Percentiles rank a stretch among this genome's conserved stretches.
Evolutionary conservation across 2,329 filamentous ascomycete genomes (phyloP).

Genomic region (Macrophomina tecta): DNA sequence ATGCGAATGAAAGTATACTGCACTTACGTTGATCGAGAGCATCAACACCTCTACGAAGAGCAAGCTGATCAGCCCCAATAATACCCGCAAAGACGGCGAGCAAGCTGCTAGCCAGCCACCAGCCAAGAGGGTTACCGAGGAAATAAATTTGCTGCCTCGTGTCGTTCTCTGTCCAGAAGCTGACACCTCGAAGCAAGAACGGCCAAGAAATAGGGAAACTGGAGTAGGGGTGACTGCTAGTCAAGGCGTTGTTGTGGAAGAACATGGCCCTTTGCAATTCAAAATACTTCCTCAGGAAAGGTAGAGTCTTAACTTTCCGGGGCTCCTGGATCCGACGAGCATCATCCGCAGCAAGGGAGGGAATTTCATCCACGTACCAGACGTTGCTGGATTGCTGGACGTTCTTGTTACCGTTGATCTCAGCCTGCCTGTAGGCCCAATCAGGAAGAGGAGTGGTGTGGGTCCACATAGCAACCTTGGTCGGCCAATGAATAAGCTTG

Average conservation of each 20-base stretch:
- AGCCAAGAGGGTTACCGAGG: conserved; percentile 92
- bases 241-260: conserved; percentile 98
- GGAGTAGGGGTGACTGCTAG: conserved; percentile 94
- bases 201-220: conserved; percentile 97
- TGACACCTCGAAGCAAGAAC: conserved; percentile 94
- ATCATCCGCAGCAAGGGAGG: conserved; percentile 75
- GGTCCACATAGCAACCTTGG: conserved; percentile 99
- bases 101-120: conserved; percentile 94
- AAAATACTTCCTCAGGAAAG: conserved; percentile 93
- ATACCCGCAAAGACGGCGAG: conserved; percentile 94
- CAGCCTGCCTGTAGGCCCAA: conserved; percentile 95
- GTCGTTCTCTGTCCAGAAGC: conserved; percentile 98
- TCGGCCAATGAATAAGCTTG: conserved; percentile 92
- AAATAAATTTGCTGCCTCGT: conserved; percentile 98
- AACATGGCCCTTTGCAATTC: conserved; percentile 99
- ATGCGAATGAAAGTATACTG: conserved; percentile 3
- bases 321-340: conserved; percentile 76
- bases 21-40: conserved; percentile 89
- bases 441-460: conserved; percentile 94
- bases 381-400: conserved; percentile 86
- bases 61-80: conserved; percentile 89
- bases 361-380: conserved; percentile 91
- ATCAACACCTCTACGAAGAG: conserved; percentile 89
- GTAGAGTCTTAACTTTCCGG: conserved; percentile 79
- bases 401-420: conserved; percentile 99